Evolutionary conservation across 2,329 filamentous ascomycete genomes (phyloP).

Genomic region (Phoma sp.): DNA sequence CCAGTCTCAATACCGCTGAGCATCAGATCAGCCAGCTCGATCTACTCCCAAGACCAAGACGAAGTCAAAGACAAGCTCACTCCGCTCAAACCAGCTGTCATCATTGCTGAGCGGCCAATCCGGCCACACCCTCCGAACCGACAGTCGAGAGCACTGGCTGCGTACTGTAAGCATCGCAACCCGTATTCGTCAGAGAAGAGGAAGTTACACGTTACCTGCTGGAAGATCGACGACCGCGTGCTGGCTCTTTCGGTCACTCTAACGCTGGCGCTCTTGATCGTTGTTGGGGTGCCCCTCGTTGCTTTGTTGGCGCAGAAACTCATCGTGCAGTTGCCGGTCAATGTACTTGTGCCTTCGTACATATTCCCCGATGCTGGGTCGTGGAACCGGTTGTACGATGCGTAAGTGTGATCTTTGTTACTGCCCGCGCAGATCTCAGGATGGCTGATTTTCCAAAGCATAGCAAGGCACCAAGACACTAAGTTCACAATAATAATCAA

Average conservation of each 20-base stretch:
- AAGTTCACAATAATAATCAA: conserved; percentile 61
- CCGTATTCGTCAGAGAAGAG: conserved; percentile 5
- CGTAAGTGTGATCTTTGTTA: conserved; percentile 17
- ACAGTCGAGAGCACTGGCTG: conserved; percentile 8
- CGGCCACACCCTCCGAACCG: conserved; percentile 5
- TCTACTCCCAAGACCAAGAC: conserved; percentile 9
- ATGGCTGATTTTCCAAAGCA: conserved; percentile 14
- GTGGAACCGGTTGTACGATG: conserved; percentile 39
- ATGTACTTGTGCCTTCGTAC: conserved; percentile 57
- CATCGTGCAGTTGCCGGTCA: conserved; percentile 30
- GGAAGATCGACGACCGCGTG: conserved; percentile 21
- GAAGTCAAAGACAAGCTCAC: conserved; percentile 11
- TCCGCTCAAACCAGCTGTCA: conserved; percentile 11
- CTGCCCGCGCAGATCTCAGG: not conserved
- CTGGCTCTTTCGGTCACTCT: conserved; percentile 30
- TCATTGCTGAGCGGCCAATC: conserved; percentile 11
- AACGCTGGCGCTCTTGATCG: conserved; percentile 24
- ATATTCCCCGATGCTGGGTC: conserved; percentile 53
- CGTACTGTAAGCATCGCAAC: conserved; percentile 9
- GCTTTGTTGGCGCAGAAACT: conserved; percentile 31
- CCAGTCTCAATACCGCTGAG: conserved; percentile 6
- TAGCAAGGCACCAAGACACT: conserved; percentile 42
- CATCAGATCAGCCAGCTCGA: conserved; percentile 6
- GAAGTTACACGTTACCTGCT: conserved; percentile 4
- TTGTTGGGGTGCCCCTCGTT: conserved; percentile 28